A percentile compares a stretch with the other conserved stretches of the same genome.
phyloP scores from a whole-genome alignment of 2,329 filamentous ascomycete genomes.

The Mycocentrospora acerina region DNA sequence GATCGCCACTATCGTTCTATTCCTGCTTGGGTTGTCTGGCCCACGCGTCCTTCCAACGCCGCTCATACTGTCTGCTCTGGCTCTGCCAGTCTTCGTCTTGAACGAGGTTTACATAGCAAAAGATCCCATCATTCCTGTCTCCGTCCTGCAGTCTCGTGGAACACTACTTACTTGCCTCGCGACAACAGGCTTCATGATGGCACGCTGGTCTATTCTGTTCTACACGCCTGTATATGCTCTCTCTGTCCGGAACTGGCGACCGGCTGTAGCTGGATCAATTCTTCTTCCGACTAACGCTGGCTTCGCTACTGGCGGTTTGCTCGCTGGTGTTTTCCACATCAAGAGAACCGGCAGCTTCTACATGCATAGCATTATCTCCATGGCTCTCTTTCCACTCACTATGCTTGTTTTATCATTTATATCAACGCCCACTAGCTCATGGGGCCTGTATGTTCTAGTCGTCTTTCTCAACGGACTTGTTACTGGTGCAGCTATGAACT shows the following conservation, averaged over 20 bases:
- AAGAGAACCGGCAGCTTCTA: conserved; percentile 73
- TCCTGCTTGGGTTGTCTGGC: conserved; percentile 70
- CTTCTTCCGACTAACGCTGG: conserved; percentile 80
- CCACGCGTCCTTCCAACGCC: conserved; percentile 61
- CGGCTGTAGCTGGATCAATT: conserved; percentile 71
- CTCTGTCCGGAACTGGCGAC: conserved; percentile 69
- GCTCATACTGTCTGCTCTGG: conserved; percentile 60
- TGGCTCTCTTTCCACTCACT: conserved; percentile 62
- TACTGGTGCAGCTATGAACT: conserved; percentile 74
- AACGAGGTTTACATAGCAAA: conserved; percentile 64
- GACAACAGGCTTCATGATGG: conserved; percentile 76
- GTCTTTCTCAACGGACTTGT: conserved; percentile 72
- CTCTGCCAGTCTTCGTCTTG: conserved; percentile 55
- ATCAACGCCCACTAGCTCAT: conserved; percentile 55
- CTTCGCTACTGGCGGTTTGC: conserved; percentile 71
- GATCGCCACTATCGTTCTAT: conserved; percentile 62
- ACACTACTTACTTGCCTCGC: conserved; percentile 72
- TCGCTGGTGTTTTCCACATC: conserved; percentile 76
- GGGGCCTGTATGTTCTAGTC: conserved; percentile 57
- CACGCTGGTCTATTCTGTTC: conserved; percentile 78
- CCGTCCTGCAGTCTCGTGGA: conserved; percentile 68
- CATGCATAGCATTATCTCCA: conserved; percentile 60
- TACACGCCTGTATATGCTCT: conserved; percentile 80
- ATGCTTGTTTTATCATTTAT: conserved; percentile 60
- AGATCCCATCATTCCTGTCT: conserved; percentile 75